Conservation (phyloP, 345 rosid genomes). For the Citrus maxima region DNA sequence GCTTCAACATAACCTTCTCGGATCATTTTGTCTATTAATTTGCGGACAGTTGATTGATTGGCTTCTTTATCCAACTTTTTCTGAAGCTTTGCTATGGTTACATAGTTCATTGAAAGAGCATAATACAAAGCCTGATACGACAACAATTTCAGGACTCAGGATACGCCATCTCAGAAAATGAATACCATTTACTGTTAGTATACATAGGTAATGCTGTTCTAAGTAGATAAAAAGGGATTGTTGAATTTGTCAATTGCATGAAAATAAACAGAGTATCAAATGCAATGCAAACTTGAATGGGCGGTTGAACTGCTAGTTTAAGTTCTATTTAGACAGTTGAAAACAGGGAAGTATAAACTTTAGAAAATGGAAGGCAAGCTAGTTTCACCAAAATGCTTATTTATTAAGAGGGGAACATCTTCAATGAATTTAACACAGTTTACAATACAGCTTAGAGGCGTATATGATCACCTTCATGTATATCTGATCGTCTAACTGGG, state of each 20-base stretch:
- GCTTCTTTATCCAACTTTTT: constrained; percentile 73
- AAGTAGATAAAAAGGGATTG: background rate
- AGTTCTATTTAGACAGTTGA: too few relatives aligned
- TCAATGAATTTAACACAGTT: background rate
- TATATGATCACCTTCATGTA: constrained; percentile 63
- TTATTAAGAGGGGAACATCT: background rate
- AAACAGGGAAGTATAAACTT: background rate
- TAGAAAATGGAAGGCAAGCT: background rate
- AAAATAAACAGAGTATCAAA: background rate
- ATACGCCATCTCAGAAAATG: background rate
- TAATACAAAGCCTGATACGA: constrained; percentile 67
- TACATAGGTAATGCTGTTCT: background rate
- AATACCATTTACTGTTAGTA: background rate
- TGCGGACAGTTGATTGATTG: constrained; percentile 58
- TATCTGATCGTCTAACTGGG: constrained; percentile 48
- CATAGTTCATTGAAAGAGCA: constrained; percentile 77
- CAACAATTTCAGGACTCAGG: constrained; percentile 11
- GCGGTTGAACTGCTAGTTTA: background rate
- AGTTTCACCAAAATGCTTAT: background rate
- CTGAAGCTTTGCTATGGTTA: constrained; percentile 70
- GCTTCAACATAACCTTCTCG: constrained; percentile 77
- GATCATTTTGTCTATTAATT: constrained; percentile 68
- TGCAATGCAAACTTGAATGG: background rate
- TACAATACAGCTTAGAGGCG: background rate
- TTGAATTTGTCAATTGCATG: background rate